These are phyloP conservation scores for Aspergillus piperis DNA, from an alignment of 2,329 filamentous ascomycete genomes.

Conservation along the genomic window DNA sequence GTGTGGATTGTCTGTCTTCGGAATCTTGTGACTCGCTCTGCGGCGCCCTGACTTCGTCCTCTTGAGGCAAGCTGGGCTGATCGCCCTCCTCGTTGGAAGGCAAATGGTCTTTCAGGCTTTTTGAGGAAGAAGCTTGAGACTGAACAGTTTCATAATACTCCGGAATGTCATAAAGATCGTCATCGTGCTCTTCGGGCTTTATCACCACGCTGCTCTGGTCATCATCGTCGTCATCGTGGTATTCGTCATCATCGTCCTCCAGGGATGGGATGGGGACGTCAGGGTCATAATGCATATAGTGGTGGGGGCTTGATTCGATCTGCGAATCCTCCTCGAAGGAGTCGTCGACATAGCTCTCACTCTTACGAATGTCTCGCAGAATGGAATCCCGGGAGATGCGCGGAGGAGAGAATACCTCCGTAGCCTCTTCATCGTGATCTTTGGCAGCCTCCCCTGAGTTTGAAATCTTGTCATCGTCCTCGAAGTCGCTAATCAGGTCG, in stretches of 20 bases:
- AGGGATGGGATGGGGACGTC: conserved; percentile 88
- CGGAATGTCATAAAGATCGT: conserved; percentile 65
- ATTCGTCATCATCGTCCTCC: conserved; percentile 61
- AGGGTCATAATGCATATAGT: conserved; percentile 70
- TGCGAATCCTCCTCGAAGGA: conserved; percentile 65
- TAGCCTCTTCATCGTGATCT: conserved; percentile 48
- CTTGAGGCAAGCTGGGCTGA: conserved; percentile 52
- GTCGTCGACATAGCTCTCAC: conserved; percentile 64
- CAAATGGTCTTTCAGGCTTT: conserved; percentile 32
- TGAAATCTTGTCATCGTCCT: conserved; percentile 27
- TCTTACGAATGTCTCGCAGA: conserved; percentile 74
- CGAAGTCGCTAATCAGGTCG: background rate
- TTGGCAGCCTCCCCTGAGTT: conserved; percentile 26
- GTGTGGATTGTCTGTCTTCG: conserved; percentile 34
- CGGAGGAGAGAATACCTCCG: conserved; percentile 62
- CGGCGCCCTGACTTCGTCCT: conserved; percentile 23
- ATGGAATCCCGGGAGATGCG: conserved; percentile 94
- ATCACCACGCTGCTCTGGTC: conserved; percentile 65
- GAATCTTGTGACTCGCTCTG: conserved; percentile 33
- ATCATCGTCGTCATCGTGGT: conserved; percentile 60
- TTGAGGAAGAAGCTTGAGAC: conserved; percentile 37
- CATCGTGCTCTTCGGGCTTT: conserved; percentile 63
- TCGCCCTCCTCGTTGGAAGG: conserved; percentile 58
- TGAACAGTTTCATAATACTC: conserved; percentile 61
- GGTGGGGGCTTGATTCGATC: conserved; percentile 60